These are phyloP conservation scores for Pyrus pyrifolia DNA, from an alignment of 306 rosid species.

Conservation along the genomic window DNA sequence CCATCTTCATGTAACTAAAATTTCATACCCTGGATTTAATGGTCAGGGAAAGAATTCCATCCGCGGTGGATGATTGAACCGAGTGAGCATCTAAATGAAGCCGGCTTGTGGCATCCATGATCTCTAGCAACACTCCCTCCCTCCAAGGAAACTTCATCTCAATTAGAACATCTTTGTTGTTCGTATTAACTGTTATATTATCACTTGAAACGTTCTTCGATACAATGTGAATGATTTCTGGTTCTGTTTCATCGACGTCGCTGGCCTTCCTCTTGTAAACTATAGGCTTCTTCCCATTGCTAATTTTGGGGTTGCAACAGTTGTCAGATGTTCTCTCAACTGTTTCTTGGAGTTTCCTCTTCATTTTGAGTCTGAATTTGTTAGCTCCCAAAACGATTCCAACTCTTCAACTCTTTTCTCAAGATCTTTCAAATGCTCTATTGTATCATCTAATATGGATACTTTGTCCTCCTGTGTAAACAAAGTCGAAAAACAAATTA, in stretches of 20 bases:
- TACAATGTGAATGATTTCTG: conserved; percentile 23
- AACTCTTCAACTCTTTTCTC: conserved; percentile 63
- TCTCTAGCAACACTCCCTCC: conserved; percentile 48
- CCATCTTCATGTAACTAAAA: not conserved
- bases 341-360: conserved; percentile 44
- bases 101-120: conserved; percentile 55
- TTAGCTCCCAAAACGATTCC: conserved; percentile 37
- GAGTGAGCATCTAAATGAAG: conserved; percentile 58
- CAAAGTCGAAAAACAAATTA: not conserved
- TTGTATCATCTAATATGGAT: conserved; percentile 71
- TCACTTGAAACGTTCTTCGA: conserved; percentile 21
- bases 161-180: conserved; percentile 39
- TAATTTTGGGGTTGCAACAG: conserved; percentile 40
- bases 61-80: conserved; percentile 58
- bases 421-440: conserved; percentile 63
- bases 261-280: conserved; percentile 64
- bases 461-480: conserved; percentile 71
- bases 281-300: conserved; percentile 37
- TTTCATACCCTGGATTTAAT: conserved; percentile 59
- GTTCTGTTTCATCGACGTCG: conserved; percentile 38
- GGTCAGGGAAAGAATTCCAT: conserved; percentile 50
- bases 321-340: conserved; percentile 60
- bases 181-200: conserved; percentile 34
- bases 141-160: conserved; percentile 54
- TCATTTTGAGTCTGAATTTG: conserved; percentile 35